These are phyloP conservation scores for Huntiella bhutanensis DNA, from an alignment of 2,329 filamentous ascomycete genomes.

Conservation along the genomic window DNA sequence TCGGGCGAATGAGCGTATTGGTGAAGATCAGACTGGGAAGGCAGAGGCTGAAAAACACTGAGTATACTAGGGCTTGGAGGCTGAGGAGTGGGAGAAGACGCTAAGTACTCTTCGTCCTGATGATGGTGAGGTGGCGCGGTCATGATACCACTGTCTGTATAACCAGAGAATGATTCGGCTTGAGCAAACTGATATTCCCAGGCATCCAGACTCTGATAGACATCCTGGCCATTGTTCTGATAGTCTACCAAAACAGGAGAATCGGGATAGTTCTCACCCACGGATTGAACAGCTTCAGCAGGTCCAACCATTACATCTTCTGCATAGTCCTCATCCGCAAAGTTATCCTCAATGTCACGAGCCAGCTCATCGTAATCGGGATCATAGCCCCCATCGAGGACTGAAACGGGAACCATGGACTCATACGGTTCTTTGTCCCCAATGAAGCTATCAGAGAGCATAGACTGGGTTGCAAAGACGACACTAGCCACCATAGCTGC, in stretches of 20 bases:
- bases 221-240: neutral
- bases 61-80: constrained; percentile 4
- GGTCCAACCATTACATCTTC: neutral
- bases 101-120: no score
- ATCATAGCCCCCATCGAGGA: constrained; percentile 1
- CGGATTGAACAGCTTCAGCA: neutral
- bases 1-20: neutral
- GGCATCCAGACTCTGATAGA: neutral
- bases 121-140: neutral
- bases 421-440: neutral
- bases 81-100: neutral
- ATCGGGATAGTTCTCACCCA: constrained; percentile 4
- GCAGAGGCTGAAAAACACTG: constrained; percentile 5
- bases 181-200: constrained; percentile 7
- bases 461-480: constrained; percentile 9
- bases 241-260: constrained; percentile 5
- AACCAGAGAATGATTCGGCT: constrained; percentile 13
- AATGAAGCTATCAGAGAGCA: constrained; percentile 8
- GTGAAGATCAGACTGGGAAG: neutral
- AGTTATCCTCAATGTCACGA: constrained; percentile 1
- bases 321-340: constrained; percentile 1
- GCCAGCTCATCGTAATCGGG: constrained; percentile 8
- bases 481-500: constrained; percentile 10
- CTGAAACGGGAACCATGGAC: neutral
- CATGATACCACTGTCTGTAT: constrained; percentile 3